These are phyloP conservation scores for Warburgia ugandensis DNA, from an alignment of 164 flowering plant genomes.

Conservation along the genomic window DNA sequence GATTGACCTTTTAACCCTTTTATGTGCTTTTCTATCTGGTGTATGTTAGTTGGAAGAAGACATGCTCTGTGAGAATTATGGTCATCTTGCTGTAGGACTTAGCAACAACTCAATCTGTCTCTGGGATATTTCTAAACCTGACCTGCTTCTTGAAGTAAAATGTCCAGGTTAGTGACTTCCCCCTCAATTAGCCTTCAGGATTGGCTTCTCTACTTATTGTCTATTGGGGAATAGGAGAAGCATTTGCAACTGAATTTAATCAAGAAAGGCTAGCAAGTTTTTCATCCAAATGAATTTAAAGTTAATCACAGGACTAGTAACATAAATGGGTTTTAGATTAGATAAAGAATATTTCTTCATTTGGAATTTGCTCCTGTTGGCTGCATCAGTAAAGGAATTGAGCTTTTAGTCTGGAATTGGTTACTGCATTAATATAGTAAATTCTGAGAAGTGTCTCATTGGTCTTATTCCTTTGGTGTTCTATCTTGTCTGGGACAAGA, in stretches of 20 bases:
- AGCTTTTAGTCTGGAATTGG: too few species aligned
- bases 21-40: conserved; percentile 6
- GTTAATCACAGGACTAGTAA: too few species aligned
- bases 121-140: conserved; percentile 49
- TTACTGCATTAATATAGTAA: too few species aligned
- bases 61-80: conserved; percentile 13
- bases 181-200: background rate
- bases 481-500: background rate
- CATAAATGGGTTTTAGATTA: too few species aligned
- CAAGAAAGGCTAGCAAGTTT: too few species aligned
- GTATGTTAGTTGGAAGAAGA: conserved; percentile 26
- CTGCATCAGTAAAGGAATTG: too few species aligned
- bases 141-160: conserved; percentile 42
- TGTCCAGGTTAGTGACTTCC: conserved; percentile 52
- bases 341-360: too few species aligned
- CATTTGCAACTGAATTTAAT: too few species aligned
- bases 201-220: background rate
- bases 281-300: too few species aligned
- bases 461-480: background rate
- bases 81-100: conserved; percentile 73
- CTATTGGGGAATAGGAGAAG: background rate
- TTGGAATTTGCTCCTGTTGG: too few species aligned
- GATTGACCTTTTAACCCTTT: background rate
- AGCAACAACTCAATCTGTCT: conserved; percentile 67
- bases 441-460: background rate